Evolutionary conservation across 192 early-diverging fungal species (phyloP), one percentile per base, ranked within the genome.

Genomic region (Podochytrium sp.): DNA sequence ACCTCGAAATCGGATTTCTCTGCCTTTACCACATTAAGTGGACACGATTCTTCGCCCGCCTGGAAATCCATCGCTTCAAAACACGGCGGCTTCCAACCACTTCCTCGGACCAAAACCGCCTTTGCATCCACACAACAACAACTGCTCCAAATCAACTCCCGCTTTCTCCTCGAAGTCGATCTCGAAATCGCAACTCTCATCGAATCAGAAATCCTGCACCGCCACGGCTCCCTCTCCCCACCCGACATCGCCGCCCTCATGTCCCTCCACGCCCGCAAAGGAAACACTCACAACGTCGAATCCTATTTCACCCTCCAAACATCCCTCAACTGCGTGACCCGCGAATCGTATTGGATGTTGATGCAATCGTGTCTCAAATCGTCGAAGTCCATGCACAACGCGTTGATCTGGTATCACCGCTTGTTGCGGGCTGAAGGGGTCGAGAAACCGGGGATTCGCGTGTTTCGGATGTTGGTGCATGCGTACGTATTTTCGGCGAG

Each of bases 331-430:
- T 38, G 20, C 7, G 18, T 65, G n/a, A 47, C 39, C 7, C 16
- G 63, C n/a, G 63, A 65, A 39, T 30, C 63, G 16, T 65, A 65
- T 49, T 49, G 63, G 39, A 65, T 65, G 63, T 6, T 65, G 0
- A 65, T 65, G 2, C 63, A 47, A 18, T 18, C 63, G 18, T 23
- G 12, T 49, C 7, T 16, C 1, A n/a, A 39, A 35, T 47, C 63
- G 16, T 30, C 23, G 5, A 10, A n/a, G 2, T 18, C 2, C 20
- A 61, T 65, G 39, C 41, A 39, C 18, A 10, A 12, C n/a, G 37
- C 63, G 27, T 16, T 65, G 37, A 43, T 29, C 6, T 65, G 63
- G 63, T 65, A 34, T 7, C 63, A 65, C 42, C 42, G 38, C 23
- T 20, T 65, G 16, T 42, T 47, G 7, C 29, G 7, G 7, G 63